Evolutionary conservation across 1,284 basidiomycete species (phyloP).

Genomic region (Naganishia cerealis): DNA sequence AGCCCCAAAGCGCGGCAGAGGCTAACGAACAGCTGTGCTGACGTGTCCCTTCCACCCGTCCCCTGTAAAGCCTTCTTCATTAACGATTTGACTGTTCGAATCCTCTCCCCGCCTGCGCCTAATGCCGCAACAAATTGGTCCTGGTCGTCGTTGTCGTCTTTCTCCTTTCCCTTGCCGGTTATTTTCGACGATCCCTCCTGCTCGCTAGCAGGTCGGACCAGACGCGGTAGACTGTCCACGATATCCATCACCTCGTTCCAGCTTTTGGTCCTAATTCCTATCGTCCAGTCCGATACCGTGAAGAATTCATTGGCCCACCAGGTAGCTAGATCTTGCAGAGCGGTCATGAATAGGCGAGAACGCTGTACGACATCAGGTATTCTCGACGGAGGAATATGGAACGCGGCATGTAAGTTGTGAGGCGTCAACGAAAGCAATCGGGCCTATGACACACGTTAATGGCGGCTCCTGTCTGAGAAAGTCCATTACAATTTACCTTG

Average conservation of each 20-base stretch:
- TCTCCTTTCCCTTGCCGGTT: constrained; percentile 46
- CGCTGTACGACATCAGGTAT: constrained; percentile 75
- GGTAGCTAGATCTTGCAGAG: constrained; percentile 67
- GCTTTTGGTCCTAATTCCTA: constrained; percentile 65
- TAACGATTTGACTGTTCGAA: constrained; percentile 75
- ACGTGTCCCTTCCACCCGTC: constrained; percentile 79
- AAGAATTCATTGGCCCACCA: constrained; percentile 78
- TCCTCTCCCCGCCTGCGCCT: constrained; percentile 61
- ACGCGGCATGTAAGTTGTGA: constrained; percentile 71
- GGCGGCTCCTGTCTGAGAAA: neutral
- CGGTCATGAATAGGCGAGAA: constrained; percentile 78
- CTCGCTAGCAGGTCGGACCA: constrained; percentile 30
- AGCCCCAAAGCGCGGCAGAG: constrained; percentile 83
- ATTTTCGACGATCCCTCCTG: constrained; percentile 42
- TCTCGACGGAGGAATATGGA: constrained; percentile 78
- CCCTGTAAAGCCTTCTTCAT: constrained; percentile 83
- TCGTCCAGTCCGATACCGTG: constrained; percentile 58
- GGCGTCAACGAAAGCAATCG: constrained; percentile 81
- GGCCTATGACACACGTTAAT: constrained; percentile 41
- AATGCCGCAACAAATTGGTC: constrained; percentile 43
- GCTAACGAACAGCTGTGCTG: constrained; percentile 87
- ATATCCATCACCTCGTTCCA: constrained; percentile 63
- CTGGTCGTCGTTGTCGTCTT: constrained; percentile 34
- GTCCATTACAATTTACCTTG: constrained; percentile 61
- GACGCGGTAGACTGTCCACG: constrained; percentile 45